These are phyloP conservation scores for Sphagnum contortum DNA, from an alignment of 225 moss, liverwort and hornwort species.

Conservation along the genomic window DNA sequence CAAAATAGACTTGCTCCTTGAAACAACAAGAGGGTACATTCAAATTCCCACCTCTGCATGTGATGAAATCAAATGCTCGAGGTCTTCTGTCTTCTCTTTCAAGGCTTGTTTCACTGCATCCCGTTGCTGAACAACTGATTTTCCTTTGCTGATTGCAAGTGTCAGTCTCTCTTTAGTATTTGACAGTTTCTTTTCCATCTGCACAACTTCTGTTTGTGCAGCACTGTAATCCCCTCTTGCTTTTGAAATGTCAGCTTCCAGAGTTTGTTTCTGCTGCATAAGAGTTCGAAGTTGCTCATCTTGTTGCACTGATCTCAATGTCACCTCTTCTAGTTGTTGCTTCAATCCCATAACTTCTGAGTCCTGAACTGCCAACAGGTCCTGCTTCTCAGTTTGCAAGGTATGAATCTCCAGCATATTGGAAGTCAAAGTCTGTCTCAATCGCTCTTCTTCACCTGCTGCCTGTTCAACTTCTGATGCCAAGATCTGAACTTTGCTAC, in stretches of 20 bases:
- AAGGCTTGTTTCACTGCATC: conserved; percentile 31
- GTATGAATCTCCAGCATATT: not conserved
- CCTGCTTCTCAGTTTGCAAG: not conserved
- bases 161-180: conserved; percentile 32
- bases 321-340: not conserved
- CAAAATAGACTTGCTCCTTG: not conserved
- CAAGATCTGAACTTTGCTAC: not conserved
- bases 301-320: conserved; percentile 4
- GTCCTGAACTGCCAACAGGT: not conserved
- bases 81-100: conserved; percentile 28
- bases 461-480: not conserved
- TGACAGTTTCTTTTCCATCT: conserved; percentile 26
- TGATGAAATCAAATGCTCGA: conserved; percentile 21
- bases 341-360: not conserved
- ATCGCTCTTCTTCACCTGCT: not conserved
- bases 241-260: conserved; percentile 19
- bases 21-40: not conserved
- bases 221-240: conserved; percentile 17
- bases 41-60: conserved; percentile 15
- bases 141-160: conserved; percentile 39
- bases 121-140: conserved; percentile 35
- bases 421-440: not conserved
- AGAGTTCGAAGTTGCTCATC: conserved; percentile 17
- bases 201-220: conserved; percentile 28
- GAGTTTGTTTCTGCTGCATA: conserved; percentile 16